Evolutionary conservation across 2,329 filamentous ascomycete genomes (phyloP).

Genomic region (Pezicula rhizophila): DNA sequence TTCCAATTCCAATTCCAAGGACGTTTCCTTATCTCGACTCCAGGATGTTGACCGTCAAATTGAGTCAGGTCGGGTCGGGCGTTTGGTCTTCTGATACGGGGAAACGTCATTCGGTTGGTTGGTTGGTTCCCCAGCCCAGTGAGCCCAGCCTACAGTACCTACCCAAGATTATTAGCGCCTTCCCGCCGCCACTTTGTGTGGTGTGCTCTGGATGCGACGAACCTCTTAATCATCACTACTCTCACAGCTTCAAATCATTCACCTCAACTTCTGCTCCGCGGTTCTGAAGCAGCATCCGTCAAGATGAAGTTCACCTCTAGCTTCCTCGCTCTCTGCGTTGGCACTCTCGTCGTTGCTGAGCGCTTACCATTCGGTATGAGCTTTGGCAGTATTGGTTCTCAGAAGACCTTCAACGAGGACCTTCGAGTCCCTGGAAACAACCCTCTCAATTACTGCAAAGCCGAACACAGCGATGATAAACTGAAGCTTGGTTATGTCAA

Average conservation of each 20-base stretch:
- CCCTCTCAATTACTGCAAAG: conserved; percentile 70
- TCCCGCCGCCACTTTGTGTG: no score
- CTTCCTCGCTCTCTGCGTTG: conserved; percentile 21
- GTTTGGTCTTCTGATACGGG: no score
- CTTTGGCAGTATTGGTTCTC: conserved; percentile 30
- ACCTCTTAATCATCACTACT: no score
- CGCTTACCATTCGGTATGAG: conserved; percentile 32
- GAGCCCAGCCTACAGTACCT: no score
- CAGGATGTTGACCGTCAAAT: no score
- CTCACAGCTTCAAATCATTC: background rate
- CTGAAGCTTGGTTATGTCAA: conserved; percentile 75
- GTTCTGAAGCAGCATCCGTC: background rate
- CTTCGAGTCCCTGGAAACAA: conserved; percentile 62
- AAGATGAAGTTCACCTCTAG: conserved; percentile 26
- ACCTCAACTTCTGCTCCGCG: no score
- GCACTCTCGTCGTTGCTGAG: conserved; percentile 31
- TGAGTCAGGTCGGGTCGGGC: no score
- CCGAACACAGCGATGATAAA: conserved; percentile 62
- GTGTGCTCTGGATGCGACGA: background rate
- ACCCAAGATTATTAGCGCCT: no score
- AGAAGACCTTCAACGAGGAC: conserved; percentile 41
- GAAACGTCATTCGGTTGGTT: no score
- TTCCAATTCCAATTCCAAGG: no score
- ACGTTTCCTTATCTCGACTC: no score
- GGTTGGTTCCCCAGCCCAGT: no score